These are phyloP conservation scores for Atkinsonella hypoxylon DNA, from an alignment of 2,329 filamentous ascomycete genomes.

Conservation along the genomic window DNA sequence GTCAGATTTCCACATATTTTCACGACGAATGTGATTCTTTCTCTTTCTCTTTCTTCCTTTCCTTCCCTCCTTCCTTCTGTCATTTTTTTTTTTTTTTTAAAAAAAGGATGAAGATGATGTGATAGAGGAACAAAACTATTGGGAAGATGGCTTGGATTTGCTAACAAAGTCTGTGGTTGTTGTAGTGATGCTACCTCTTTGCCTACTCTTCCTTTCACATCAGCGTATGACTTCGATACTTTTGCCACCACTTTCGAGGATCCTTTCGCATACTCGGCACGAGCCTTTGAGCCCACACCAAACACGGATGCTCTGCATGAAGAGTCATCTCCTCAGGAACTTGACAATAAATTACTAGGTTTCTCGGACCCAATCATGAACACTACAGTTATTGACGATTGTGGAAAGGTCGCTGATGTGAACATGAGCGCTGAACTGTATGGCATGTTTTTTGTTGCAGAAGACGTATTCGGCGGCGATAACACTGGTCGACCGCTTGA, in stretches of 20 bases:
- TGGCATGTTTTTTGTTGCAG: constrained; percentile 81
- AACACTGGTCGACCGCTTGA: constrained; percentile 53
- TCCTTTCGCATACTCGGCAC: constrained; percentile 46
- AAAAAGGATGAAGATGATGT: too few species aligned
- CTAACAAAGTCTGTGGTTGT: background rate
- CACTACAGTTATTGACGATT: constrained; percentile 52
- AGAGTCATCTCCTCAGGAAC: constrained; percentile 40
- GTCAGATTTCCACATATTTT: background rate
- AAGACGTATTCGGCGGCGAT: constrained; percentile 61
- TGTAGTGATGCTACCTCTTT: constrained; percentile 22
- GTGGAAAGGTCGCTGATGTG: constrained; percentile 50
- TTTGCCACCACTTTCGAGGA: constrained; percentile 54
- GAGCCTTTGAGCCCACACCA: constrained; percentile 33
- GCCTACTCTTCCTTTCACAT: constrained; percentile 38
- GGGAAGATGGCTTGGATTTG: background rate
- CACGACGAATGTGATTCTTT: background rate
- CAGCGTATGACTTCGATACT: constrained; percentile 48
- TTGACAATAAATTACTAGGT: constrained; percentile 61
- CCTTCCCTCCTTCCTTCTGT: too few species aligned
- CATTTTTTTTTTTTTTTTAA: too few species aligned
- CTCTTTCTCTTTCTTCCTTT: background rate
- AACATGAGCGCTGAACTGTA: constrained; percentile 64
- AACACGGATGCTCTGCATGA: constrained; percentile 32
- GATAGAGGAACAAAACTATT: too few species aligned
- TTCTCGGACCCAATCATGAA: constrained; percentile 55